phyloP scores from a whole-genome alignment of 2,329 filamentous ascomycete genomes.

The Seiridium cupressi region DNA sequence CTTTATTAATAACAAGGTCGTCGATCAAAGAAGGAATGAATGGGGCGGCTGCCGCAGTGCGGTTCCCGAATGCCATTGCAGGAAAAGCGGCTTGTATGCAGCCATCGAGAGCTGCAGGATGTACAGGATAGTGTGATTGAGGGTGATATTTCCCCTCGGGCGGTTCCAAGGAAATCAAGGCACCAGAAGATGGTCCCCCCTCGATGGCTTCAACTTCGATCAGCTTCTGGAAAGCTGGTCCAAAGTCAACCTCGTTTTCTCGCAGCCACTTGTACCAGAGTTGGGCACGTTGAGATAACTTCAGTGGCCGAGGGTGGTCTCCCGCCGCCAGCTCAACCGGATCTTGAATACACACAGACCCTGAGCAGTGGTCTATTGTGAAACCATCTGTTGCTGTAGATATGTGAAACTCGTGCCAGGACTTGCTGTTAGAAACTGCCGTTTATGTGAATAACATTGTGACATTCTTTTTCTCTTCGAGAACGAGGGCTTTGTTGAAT shows the following conservation, averaged over 20 bases:
- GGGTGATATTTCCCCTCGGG: conserved; percentile 10
- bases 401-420: conserved; percentile 25
- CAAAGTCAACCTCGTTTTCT: conserved; percentile 27
- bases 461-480: conserved; percentile 15
- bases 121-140: conserved; percentile 21
- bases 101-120: conserved; percentile 21
- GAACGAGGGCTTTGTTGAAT: conserved; percentile 17
- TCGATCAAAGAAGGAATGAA: conserved; percentile 7
- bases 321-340: not conserved
- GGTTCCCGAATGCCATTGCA: conserved; percentile 11
- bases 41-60: conserved; percentile 9
- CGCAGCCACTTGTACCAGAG: conserved; percentile 27
- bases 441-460: conserved; percentile 10
- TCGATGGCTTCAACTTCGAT: conserved; percentile 10
- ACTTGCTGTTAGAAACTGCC: not conserved
- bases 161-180: conserved; percentile 14
- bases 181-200: conserved; percentile 13
- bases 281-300: not conserved
- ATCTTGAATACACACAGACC: conserved; percentile 18
- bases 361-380: conserved; percentile 16
- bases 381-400: conserved; percentile 1
- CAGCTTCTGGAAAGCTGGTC: conserved; percentile 19
- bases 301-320: not conserved
- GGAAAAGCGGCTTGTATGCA: conserved; percentile 17
- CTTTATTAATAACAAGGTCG: conserved; percentile 13